Evolutionary conservation across 176 grass and related monocot species (phyloP), one percentile per base, ranked within the genome.

Genomic region (Chrysopogon serrulatus): DNA sequence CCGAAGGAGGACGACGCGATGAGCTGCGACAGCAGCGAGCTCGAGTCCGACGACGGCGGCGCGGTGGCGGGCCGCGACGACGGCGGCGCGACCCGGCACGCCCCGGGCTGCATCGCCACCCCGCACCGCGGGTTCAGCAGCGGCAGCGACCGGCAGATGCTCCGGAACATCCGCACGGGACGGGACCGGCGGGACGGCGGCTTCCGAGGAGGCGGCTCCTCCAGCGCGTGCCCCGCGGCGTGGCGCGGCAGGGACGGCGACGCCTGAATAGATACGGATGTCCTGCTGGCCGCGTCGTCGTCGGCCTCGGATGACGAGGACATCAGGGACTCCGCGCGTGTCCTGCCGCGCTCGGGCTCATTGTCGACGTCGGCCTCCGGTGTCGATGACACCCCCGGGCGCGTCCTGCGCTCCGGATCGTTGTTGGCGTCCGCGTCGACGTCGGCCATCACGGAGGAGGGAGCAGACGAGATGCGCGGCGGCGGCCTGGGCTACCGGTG

Each of bases 71-170:
- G 24, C 30, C 34, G 73, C 41, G 77, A 21, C 3, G 83, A 45
- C 3, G 71, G 16, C 3, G 70, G 15, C 21, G 83, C n/a, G 10
- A 51, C 27, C 67, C 80, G 60, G 73, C 91, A 93, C 5, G 74
- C 66, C 2, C 66, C n/a, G 10, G 79, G 31, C 18, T 54, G 79
- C 10, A 79, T 30, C 70, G 14, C 78, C 41, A 44, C 74, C 42
- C 70, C 57, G 73, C 89, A 97, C 57, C 73, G 80, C 28, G 82
- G 82, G 16, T 65, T 91, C 68, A 91, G 57, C 32, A 97, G 59
- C 10, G 94, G 94, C 0, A 97, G 83, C 17, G 94, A 83, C 10
- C 78, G 89, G 74, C 74, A 97, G 39, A 93, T 35, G 54, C 51
- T 68, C 8, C 81, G 56, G 57, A 97, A 56, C 68, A 91, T 39